phyloP scores from a whole-genome alignment of 306 rosid genomes.

The Trifolium fragiferum region DNA sequence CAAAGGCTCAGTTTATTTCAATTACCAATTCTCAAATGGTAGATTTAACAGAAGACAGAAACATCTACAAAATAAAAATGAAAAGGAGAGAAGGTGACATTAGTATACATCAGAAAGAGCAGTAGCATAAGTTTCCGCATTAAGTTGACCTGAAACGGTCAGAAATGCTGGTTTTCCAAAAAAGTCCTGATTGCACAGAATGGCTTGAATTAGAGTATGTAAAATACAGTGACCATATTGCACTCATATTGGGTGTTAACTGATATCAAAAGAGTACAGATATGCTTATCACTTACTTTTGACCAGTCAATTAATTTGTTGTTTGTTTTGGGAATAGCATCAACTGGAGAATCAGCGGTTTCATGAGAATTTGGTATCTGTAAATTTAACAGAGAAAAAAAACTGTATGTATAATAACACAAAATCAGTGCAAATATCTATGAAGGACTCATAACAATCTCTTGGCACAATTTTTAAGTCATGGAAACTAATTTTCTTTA shows the following conservation, averaged over 20 bases:
- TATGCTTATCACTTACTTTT: conserved; percentile 62
- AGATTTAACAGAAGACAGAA: conserved; percentile 29
- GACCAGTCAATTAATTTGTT: conserved; percentile 90
- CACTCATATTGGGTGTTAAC: conserved; percentile 21
- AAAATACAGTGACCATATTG: conserved; percentile 14
- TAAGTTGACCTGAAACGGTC: conserved; percentile 97
- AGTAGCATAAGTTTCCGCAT: conserved; percentile 96
- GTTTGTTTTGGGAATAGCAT: conserved; percentile 73
- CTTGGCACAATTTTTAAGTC: conserved; percentile 30
- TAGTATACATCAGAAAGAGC: conserved; percentile 92
- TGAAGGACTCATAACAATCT: background rate
- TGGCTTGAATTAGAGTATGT: conserved; percentile 38
- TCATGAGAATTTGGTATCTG: conserved; percentile 86
- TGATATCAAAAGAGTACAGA: conserved; percentile 35
- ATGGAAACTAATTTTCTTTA: conserved; percentile 4
- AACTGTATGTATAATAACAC: conserved; percentile 10
- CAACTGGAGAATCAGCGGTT: conserved; percentile 64
- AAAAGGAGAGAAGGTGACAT: conserved; percentile 5
- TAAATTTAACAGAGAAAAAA: conserved; percentile 39
- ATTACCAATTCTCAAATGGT: conserved; percentile 31
- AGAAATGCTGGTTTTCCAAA: conserved; percentile 95
- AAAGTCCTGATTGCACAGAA: conserved; percentile 68
- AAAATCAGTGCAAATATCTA: background rate
- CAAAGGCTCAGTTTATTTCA: conserved; percentile 33
- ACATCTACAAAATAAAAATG: background rate